Percentiles rank a stretch among this genome's conserved stretches.
phyloP scores from a whole-genome alignment of 2,329 filamentous ascomycete genomes.

The Zymoseptoria passerinii region DNA sequence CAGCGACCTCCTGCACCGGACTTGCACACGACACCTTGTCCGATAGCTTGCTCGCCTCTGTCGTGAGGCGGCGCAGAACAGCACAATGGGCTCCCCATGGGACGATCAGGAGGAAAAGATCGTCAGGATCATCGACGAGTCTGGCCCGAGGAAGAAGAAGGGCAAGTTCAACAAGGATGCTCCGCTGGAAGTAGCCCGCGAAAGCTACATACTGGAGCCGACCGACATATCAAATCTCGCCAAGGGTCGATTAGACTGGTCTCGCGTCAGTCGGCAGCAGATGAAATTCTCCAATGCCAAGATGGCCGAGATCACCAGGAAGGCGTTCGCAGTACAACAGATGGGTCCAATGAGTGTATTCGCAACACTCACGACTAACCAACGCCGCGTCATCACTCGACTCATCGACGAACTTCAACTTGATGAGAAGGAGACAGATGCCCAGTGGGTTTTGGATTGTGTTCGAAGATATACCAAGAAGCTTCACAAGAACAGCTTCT shows the following conservation, averaged over 20 bases:
- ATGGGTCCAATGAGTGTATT: conserved; percentile 4
- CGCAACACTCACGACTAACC: background rate
- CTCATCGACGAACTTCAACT: conserved; percentile 1
- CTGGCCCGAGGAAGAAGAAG: background rate
- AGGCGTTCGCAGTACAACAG: background rate
- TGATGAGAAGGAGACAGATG: conserved; percentile 3
- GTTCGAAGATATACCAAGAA: conserved; percentile 1
- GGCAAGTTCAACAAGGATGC: background rate
- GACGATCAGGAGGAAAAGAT: background rate
- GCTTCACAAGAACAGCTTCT: background rate
- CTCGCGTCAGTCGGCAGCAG: background rate
- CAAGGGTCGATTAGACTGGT: conserved; percentile 4
- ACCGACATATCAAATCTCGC: background rate
- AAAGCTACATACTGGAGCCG: conserved; percentile 3
- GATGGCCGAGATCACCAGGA: conserved; percentile 1
- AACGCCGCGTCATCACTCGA: conserved; percentile 5
- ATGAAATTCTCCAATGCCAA: conserved; percentile 1
- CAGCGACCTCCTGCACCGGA: background rate
- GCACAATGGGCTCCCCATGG: background rate
- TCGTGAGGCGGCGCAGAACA: background rate
- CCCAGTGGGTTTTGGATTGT: conserved; percentile 5
- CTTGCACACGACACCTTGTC: background rate
- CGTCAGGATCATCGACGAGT: background rate
- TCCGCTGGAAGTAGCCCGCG: background rate
- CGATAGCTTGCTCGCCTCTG: background rate